A percentile compares a stretch with the other conserved stretches of the same genome.
Conservation (phyloP, 148 eudicot genomes). For the Heliamphora exappendiculata region DNA sequence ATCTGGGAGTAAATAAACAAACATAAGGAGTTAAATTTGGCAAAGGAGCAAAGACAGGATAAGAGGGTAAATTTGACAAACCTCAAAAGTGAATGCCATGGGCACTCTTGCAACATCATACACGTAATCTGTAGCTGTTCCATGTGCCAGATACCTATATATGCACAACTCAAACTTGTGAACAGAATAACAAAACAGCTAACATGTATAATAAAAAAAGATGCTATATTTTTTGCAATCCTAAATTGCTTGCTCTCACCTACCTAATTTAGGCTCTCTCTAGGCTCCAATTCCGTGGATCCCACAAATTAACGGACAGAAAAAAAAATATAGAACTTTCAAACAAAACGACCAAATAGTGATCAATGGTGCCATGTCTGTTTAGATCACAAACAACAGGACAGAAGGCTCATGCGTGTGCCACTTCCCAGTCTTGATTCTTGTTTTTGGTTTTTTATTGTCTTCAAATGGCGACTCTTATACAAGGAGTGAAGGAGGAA, state of each 20-base stretch:
- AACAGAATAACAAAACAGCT: neutral
- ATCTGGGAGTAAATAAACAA: conserved; percentile 41
- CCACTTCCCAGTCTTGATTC: too few species aligned
- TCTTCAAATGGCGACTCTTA: too few species aligned
- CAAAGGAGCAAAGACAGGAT: neutral
- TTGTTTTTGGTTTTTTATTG: too few species aligned
- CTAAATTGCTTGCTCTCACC: neutral
- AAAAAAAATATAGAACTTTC: neutral
- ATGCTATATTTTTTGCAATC: neutral
- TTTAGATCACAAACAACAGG: too few species aligned
- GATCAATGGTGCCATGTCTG: too few species aligned
- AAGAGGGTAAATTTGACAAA: conserved; percentile 21
- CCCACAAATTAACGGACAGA: too few species aligned
- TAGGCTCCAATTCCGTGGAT: neutral
- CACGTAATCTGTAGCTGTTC: conserved; percentile 94
- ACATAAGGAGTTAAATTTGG: neutral
- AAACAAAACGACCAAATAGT: too few species aligned
- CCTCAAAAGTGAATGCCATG: conserved; percentile 98
- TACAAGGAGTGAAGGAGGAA: neutral
- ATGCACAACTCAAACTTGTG: neutral
- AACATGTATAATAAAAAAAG: neutral
- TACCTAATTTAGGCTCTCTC: neutral
- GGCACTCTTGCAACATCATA: conserved; percentile 88
- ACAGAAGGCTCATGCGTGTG: too few species aligned
- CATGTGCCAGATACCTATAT: conserved; percentile 87